Percentiles rank a stretch among this genome's conserved stretches.
These are phyloP conservation scores for Noccaea bulbosa DNA, from an alignment of 345 rosid species.

Conservation along the genomic window DNA sequence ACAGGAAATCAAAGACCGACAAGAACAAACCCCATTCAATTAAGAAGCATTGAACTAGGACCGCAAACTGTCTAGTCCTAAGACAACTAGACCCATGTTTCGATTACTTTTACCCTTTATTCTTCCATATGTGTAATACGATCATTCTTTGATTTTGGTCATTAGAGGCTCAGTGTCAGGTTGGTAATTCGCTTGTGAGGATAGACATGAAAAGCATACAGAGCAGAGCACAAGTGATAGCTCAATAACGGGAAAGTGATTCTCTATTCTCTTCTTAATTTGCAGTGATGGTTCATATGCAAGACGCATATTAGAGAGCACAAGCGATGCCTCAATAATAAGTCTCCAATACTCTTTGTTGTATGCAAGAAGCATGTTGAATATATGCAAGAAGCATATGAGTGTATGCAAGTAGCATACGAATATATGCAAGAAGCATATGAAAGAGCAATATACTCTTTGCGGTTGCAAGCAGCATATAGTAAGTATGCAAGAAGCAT, in stretches of 20 bases:
- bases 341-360: too few species aligned
- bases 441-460: too few species aligned
- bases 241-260: too few species aligned
- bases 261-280: neutral
- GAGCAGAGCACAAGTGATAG: neutral
- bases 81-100: neutral
- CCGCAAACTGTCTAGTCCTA: neutral
- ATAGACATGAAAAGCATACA: neutral
- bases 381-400: too few species aligned
- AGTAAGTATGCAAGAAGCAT: too few species aligned
- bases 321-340: neutral
- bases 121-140: neutral
- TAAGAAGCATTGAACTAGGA: neutral
- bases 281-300: neutral
- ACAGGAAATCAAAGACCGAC: too few species aligned
- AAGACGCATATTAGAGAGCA: too few species aligned
- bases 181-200: neutral
- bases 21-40: neutral
- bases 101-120: neutral
- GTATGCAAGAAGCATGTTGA: too few species aligned
- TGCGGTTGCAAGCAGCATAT: too few species aligned
- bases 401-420: too few species aligned
- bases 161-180: neutral
- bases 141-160: constrained; percentile 1
- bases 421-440: too few species aligned